These are phyloP conservation scores for Xylaria sp. DNA, from an alignment of 2,329 filamentous ascomycete genomes.

Conservation along the genomic window DNA sequence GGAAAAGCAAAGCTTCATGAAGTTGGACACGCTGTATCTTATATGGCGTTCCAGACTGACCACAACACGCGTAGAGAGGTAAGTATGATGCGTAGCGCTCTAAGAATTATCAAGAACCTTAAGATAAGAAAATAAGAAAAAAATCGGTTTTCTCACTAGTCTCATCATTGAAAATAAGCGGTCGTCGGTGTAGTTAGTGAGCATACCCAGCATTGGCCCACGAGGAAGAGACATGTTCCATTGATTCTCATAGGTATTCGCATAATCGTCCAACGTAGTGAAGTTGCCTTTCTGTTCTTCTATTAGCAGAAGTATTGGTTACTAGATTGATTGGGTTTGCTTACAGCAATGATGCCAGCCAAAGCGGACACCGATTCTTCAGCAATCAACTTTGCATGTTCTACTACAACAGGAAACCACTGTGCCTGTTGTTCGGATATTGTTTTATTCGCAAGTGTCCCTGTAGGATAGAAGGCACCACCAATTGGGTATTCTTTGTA, in stretches of 20 bases:
- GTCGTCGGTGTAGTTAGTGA: conserved; percentile 27
- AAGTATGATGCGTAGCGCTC: background rate
- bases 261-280: conserved; percentile 23
- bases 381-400: conserved; percentile 20
- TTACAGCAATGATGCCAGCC: conserved; percentile 19
- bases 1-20: conserved; percentile 51
- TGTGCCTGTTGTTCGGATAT: conserved; percentile 24
- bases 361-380: conserved; percentile 19
- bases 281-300: conserved; percentile 22
- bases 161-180: conserved; percentile 29
- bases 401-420: conserved; percentile 23
- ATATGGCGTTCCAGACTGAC: conserved; percentile 53
- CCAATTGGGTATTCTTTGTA: conserved; percentile 23
- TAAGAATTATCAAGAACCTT: background rate
- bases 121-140: background rate
- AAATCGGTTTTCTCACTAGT: conserved; percentile 9
- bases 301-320: conserved; percentile 3
- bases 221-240: conserved; percentile 28
- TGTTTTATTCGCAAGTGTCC: conserved; percentile 23
- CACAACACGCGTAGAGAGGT: background rate
- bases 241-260: conserved; percentile 23
- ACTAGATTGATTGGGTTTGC: background rate
- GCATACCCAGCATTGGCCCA: conserved; percentile 19
- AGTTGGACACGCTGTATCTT: conserved; percentile 50
- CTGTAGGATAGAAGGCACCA: conserved; percentile 26